Percentiles rank a stretch among this genome's conserved stretches.
These are phyloP conservation scores for Nicotiana knightiana DNA, from an alignment of 257 asterid genomes.

Conservation along the genomic window DNA sequence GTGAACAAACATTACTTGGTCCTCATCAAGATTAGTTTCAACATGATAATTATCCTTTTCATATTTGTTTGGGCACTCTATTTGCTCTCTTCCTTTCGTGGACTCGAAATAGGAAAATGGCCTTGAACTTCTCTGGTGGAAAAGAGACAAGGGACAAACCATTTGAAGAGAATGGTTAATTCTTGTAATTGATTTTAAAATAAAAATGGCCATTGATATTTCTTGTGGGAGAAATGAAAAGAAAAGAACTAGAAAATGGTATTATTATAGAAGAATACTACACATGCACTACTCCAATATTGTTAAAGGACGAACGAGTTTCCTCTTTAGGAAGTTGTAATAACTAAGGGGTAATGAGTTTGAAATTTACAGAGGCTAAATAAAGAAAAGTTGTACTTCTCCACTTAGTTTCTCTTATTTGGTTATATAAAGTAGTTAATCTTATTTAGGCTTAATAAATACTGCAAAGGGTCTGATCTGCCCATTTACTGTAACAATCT, in stretches of 20 bases:
- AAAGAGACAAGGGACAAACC: not conserved
- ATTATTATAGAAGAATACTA: not conserved
- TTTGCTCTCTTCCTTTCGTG: conserved; percentile 38
- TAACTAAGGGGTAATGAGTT: not conserved
- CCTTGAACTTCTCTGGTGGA: conserved; percentile 9
- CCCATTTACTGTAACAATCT: no score
- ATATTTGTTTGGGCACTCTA: conserved; percentile 24
- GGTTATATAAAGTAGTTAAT: not conserved
- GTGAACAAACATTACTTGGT: conserved; percentile 29
- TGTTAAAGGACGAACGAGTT: not conserved
- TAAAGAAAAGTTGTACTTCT: not conserved
- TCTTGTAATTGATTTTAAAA: conserved; percentile 39
- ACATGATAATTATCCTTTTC: conserved; percentile 5
- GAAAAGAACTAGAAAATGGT: not conserved
- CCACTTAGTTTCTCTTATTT: not conserved
- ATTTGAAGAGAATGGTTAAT: conserved; percentile 21
- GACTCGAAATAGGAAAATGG: conserved; percentile 34
- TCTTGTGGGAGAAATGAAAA: not conserved
- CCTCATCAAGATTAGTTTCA: conserved; percentile 36
- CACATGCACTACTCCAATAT: not conserved
- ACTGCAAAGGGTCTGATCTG: no score
- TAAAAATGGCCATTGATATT: conserved; percentile 38
- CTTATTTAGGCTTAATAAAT: no score
- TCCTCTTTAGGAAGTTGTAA: not conserved
- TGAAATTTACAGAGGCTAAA: not conserved